Conservation (phyloP, 257 asterid species). For the Pogostemon cablin region DNA sequence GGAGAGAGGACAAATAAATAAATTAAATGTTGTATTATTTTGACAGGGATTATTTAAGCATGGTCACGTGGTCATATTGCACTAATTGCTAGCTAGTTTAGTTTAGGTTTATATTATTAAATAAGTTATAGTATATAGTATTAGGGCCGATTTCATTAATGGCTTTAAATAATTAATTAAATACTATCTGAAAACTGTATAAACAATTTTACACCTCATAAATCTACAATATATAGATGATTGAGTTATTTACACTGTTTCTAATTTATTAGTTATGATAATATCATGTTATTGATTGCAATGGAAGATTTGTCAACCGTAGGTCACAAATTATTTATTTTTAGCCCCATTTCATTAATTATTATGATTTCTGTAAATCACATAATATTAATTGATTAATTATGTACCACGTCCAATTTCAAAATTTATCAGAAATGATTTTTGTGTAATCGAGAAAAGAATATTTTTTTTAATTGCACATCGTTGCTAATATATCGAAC, state of each 20-base stretch:
- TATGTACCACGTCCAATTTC: too few species aligned
- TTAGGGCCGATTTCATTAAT: constrained; percentile 25
- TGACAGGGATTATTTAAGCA: constrained; percentile 16
- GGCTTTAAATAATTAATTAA: not conserved
- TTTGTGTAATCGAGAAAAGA: too few species aligned
- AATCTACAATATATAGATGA: not conserved
- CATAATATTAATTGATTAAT: too few species aligned
- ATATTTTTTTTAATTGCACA: not conserved
- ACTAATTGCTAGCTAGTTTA: constrained; percentile 15
- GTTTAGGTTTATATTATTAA: constrained; percentile 8
- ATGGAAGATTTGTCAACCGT: not conserved
- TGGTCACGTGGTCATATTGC: constrained; percentile 24
- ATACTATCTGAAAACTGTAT: not conserved
- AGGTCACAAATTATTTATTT: not conserved
- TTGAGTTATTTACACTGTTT: not conserved
- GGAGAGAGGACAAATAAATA: not conserved
- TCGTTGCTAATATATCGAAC: not conserved
- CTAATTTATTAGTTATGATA: not conserved
- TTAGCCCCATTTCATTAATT: not conserved
- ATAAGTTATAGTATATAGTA: too few species aligned
- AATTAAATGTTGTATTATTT: not conserved
- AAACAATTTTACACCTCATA: constrained; percentile 11
- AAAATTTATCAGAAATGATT: too few species aligned
- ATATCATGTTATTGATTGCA: not conserved
- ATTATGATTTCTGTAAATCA: not conserved